Evolutionary conservation across 768 basidiomycete genomes (phyloP).

Genomic region (Russula sp.): DNA sequence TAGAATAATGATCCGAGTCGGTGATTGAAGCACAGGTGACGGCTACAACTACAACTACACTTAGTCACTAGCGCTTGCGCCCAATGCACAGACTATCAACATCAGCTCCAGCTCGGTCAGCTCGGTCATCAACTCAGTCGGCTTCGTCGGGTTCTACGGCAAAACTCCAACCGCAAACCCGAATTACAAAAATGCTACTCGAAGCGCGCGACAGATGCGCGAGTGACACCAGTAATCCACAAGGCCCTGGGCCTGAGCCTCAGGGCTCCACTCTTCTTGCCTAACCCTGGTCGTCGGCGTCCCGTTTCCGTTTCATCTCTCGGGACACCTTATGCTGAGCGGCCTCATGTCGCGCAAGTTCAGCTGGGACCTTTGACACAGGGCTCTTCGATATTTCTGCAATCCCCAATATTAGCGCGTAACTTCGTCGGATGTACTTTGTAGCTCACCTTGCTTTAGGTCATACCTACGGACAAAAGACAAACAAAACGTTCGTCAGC

Average conservation of each 20-base stretch:
- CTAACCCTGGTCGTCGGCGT: constrained; percentile 62
- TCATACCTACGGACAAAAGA: constrained; percentile 66
- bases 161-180: background rate
- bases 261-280: constrained; percentile 2
- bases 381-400: constrained; percentile 93
- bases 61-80: background rate
- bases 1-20: background rate
- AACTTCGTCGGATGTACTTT: background rate
- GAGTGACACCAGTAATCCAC: background rate
- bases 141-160: background rate
- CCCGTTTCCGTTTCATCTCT: constrained; percentile 94
- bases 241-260: too few relatives aligned
- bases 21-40: background rate
- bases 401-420: background rate
- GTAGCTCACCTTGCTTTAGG: constrained; percentile 75
- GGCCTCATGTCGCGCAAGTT: constrained; percentile 87
- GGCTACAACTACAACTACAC: background rate
- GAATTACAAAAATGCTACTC: background rate
- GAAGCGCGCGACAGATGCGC: background rate
- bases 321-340: constrained; percentile 88
- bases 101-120: too few relatives aligned
- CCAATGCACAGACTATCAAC: background rate
- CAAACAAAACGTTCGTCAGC: constrained; percentile 22
- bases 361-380: constrained; percentile 81
- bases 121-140: background rate